Evolutionary conservation across 495 filamentous ascomycete genomes (phyloP), one percentile per base, ranked within the genome.

Genomic region (Aspergillus coremiiformis): DNA sequence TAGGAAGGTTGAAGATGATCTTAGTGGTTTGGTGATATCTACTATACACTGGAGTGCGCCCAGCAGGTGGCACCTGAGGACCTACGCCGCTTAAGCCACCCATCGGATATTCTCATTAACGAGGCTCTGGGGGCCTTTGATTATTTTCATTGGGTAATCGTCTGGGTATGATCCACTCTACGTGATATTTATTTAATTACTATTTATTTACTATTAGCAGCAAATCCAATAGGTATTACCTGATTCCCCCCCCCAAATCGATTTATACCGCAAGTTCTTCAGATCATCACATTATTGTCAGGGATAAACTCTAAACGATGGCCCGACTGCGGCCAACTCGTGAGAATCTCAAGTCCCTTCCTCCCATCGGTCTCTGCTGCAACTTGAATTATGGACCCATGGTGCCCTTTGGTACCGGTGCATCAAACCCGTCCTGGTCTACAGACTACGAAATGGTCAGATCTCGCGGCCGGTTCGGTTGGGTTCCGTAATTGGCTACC

Each of bases 51-150:
- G n/a, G n/a, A n/a, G 15, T 24, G 47, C 33, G 47, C 45, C 30
- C 14, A 49, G 47, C 14, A 19, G 22, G 47, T 49, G 47, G 47
- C 47, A 39, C 47, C n/a, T n/a, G n/a, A 49, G 47, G 33, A 26
- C 32, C 47, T 49, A 39, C 47, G 47, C 47, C 47, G 47, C 47
- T 19, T 22, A 26, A 39, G 14, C 46, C 32, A 22, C 32, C n/a
- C 17, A 41, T 41, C 7, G 15, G 21, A 11, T 41, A 3, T 41
- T 21, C 9, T 21, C 14, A 19, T 12, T 19, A 19, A 37, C 12
- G 15, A 37, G 33, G 33, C 14, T 15, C 33, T 37, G 4, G 7
- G 8, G 4, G 4, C 8, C 8, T 27, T 27, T 27, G 8, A 4
- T 30, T 30, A 9, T 30, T 11, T 35, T 35, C 12, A n/a, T n/a